Percentiles rank a stretch among this genome's conserved stretches.
Evolutionary conservation across 352 stramenopile genomes (phyloP).

Genomic region (Globisporangium barbulae): DNA sequence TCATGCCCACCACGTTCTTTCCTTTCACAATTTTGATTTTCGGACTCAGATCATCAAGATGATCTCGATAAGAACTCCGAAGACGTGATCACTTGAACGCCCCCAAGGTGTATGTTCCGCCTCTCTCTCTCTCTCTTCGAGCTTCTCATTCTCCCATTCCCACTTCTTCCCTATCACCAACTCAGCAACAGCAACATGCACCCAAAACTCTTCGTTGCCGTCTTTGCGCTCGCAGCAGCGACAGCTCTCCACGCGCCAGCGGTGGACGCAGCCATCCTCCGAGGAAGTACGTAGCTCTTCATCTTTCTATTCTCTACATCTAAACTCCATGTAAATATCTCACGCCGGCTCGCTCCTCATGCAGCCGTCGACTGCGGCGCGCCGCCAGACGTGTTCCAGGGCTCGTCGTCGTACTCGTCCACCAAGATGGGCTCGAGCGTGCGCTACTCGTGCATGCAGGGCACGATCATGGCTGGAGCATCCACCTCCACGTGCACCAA

Average conservation of each 20-base stretch:
- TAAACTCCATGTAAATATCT: not conserved
- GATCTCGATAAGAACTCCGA: not conserved
- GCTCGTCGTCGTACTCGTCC: constrained; percentile 34
- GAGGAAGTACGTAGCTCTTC: constrained; percentile 7
- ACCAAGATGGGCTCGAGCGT: constrained; percentile 31
- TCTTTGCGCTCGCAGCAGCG: not conserved
- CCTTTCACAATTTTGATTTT: too few relatives aligned
- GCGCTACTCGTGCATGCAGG: constrained; percentile 41
- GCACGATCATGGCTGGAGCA: constrained; percentile 31
- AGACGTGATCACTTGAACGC: not conserved
- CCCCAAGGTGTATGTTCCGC: too few relatives aligned
- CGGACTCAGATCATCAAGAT: not conserved
- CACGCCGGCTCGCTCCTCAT: not conserved
- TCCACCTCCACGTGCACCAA: constrained; percentile 30
- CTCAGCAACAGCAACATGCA: not conserved
- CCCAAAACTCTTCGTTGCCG: not conserved
- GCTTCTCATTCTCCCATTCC: not conserved
- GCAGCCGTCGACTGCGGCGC: constrained; percentile 19
- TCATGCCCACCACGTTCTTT: too few relatives aligned
- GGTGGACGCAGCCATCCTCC: constrained; percentile 5
- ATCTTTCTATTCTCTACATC: not conserved
- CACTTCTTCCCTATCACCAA: not conserved
- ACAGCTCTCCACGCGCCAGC: not conserved
- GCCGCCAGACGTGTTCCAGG: constrained; percentile 36
- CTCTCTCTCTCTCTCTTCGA: too few relatives aligned